Evolutionary conservation across 202 grass and related monocot genomes (phyloP).

Genomic region (Bolboschoenoplectus hybrid): DNA sequence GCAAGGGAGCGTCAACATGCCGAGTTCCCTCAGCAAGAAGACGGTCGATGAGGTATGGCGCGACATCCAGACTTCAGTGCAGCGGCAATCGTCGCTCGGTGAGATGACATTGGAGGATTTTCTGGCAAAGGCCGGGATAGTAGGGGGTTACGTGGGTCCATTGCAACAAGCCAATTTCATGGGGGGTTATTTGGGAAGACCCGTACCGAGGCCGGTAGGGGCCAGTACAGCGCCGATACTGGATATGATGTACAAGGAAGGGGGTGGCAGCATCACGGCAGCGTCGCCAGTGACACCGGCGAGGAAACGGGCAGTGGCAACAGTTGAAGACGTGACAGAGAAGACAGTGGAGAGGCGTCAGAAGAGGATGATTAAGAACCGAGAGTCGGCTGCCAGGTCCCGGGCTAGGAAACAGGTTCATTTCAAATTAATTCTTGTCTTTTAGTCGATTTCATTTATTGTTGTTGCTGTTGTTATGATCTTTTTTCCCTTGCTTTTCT

Average conservation of each 20-base stretch:
- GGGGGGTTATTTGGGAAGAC: conserved; percentile 41
- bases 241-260: conserved; percentile 60
- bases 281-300: conserved; percentile 37
- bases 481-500: background rate
- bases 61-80: conserved; percentile 51
- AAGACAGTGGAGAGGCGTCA: conserved; percentile 79
- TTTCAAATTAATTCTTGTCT: background rate
- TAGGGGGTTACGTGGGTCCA: conserved; percentile 31
- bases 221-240: conserved; percentile 48
- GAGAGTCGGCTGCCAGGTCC: conserved; percentile 90
- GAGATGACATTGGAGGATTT: conserved; percentile 95
- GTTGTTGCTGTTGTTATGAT: background rate
- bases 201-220: conserved; percentile 50
- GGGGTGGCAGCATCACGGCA: background rate
- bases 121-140: conserved; percentile 58
- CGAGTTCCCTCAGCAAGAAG: conserved; percentile 44
- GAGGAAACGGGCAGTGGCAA: conserved; percentile 45
- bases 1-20: conserved; percentile 29
- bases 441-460: conserved; percentile 20
- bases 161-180: conserved; percentile 37
- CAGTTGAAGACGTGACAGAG: conserved; percentile 41
- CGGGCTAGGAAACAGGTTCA: conserved; percentile 89
- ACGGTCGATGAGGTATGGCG: conserved; percentile 81
- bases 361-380: conserved; percentile 99
- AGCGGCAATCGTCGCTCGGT: conserved; percentile 41